Conservation (phyloP, 2,329 filamentous ascomycete species). For the Aspergillus persii region DNA sequence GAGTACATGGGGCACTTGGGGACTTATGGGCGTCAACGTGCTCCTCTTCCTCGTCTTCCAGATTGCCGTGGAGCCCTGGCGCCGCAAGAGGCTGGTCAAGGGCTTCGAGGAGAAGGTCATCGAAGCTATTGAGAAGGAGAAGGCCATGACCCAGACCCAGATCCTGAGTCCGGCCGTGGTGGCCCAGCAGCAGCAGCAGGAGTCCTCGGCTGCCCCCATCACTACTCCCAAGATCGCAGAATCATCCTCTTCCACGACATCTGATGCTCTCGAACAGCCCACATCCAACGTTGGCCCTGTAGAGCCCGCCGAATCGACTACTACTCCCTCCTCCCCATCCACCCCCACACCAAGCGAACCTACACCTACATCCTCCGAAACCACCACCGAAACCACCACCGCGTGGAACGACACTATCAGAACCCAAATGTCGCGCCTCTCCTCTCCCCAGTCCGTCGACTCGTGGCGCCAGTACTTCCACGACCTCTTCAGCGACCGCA, state of each 20-base stretch:
- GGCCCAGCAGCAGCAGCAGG: not conserved
- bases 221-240: not conserved
- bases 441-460: slow-evolving; percentile 31
- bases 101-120: slow-evolving; percentile 78
- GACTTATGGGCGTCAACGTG: slow-evolving; percentile 95
- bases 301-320: not conserved
- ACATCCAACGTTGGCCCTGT: not conserved
- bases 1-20: slow-evolving; percentile 98
- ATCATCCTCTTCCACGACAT: not conserved
- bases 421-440: slow-evolving; percentile 24
- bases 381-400: not conserved
- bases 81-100: slow-evolving; percentile 72
- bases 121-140: slow-evolving; percentile 67
- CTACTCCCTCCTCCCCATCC: not conserved
- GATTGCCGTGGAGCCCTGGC: slow-evolving; percentile 90
- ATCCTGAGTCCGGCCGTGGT: slow-evolving; percentile 1
- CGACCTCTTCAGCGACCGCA: slow-evolving; percentile 66
- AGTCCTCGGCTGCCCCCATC: not conserved
- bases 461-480: slow-evolving; percentile 51
- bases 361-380: not conserved
- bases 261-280: not conserved
- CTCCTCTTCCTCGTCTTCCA: slow-evolving; percentile 82
- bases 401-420: slow-evolving; percentile 9
- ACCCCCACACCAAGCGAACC: not conserved
- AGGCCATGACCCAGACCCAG: slow-evolving; percentile 32